These are phyloP conservation scores for Talaromyces trachyspermus DNA, from an alignment of 495 filamentous ascomycete genomes.

Conservation along the genomic window DNA sequence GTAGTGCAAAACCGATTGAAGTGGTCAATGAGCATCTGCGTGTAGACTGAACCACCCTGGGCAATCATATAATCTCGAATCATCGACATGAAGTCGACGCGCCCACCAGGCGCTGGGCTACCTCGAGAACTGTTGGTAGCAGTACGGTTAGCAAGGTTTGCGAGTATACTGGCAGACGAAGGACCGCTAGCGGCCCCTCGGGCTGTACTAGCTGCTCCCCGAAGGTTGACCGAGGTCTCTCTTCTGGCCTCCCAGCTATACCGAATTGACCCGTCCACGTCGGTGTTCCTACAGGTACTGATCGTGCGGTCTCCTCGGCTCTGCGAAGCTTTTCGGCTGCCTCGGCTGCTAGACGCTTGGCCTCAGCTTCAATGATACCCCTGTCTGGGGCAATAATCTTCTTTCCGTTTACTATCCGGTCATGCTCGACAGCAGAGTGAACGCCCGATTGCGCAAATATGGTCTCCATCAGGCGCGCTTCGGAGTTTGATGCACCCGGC, in stretches of 20 bases:
- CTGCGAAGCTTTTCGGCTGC: constrained; percentile 67
- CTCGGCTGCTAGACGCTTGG: constrained; percentile 65
- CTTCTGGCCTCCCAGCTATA: constrained; percentile 52
- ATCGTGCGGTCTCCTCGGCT: constrained; percentile 62
- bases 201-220: constrained; percentile 23
- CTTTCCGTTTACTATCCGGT: constrained; percentile 71
- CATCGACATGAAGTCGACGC: constrained; percentile 56
- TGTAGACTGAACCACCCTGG: constrained; percentile 65
- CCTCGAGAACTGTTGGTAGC: constrained; percentile 21
- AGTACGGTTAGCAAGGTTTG: constrained; percentile 49
- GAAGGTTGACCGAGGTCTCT: constrained; percentile 11
- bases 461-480: constrained; percentile 70
- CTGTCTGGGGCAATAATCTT: constrained; percentile 57
- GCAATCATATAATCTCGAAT: constrained; percentile 65
- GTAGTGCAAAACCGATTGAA: constrained; percentile 59
- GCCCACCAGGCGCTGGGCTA: constrained; percentile 20
- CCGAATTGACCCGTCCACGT: constrained; percentile 92
- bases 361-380: constrained; percentile 72
- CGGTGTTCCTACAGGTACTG: constrained; percentile 70
- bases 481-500: constrained; percentile 33
- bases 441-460: constrained; percentile 82
- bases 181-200: constrained; percentile 34
- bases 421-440: constrained; percentile 79
- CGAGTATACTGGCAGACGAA: constrained; percentile 51
- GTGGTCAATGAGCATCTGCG: constrained; percentile 72